Conservation (phyloP, 1,284 basidiomycete genomes). For the Peniophora sp. region DNA sequence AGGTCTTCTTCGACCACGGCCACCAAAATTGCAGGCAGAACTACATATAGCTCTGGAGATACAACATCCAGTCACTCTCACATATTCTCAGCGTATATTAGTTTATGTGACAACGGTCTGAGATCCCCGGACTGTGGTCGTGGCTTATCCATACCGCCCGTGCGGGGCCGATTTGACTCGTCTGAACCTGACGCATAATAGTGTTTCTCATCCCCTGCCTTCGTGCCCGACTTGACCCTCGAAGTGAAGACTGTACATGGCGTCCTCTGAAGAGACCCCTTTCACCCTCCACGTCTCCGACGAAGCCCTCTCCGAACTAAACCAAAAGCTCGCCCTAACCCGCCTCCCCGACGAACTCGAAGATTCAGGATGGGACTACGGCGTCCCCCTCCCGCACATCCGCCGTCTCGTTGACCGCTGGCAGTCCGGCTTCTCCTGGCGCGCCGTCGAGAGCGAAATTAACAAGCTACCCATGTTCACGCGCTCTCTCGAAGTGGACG, state of each 20-base stretch:
- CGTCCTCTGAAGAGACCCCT: not conserved
- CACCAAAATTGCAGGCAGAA: too few species aligned
- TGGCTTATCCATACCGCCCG: too few species aligned
- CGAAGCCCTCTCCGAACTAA: slow-evolving; percentile 19
- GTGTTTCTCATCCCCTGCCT: not conserved
- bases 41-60: too few species aligned
- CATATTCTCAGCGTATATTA: too few species aligned
- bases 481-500: slow-evolving; percentile 27
- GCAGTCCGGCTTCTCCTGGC: slow-evolving; percentile 36
- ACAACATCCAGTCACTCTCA: too few species aligned
- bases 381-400: slow-evolving; percentile 30
- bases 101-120: too few species aligned
- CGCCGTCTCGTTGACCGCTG: slow-evolving; percentile 29
- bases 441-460: slow-evolving; percentile 27
- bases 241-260: not conserved
- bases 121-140: too few species aligned
- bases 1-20: too few species aligned
- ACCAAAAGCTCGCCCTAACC: slow-evolving; percentile 23
- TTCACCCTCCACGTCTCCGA: slow-evolving; percentile 26
- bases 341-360: slow-evolving; percentile 36
- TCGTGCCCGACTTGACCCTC: not conserved
- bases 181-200: too few species aligned
- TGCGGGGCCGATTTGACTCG: too few species aligned
- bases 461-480: slow-evolving; percentile 39
- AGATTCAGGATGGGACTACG: slow-evolving; percentile 28